These are phyloP conservation scores for Phaeosphaeria sp. DNA, from an alignment of 2,329 filamentous ascomycete genomes.

Conservation along the genomic window DNA sequence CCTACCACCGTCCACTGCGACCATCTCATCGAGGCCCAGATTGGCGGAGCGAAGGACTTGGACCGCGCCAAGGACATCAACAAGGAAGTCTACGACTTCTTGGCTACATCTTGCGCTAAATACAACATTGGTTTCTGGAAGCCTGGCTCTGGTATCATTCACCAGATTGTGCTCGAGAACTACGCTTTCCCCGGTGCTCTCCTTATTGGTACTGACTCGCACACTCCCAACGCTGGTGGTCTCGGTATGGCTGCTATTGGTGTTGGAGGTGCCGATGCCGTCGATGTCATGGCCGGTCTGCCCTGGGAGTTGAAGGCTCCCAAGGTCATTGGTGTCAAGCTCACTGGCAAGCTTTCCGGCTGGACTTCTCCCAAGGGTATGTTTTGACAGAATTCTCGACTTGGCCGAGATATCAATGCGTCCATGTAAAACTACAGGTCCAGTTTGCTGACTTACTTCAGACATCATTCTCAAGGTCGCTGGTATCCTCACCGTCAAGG, in stretches of 20 bases:
- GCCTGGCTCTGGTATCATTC: conserved; percentile 98
- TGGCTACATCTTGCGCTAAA: conserved; percentile 92
- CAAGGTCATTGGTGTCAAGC: conserved; percentile 94
- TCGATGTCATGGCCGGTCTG: conserved; percentile 96
- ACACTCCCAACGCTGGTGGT: conserved; percentile 97
- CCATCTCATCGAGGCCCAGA: conserved; percentile 97
- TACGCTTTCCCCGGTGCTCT: conserved; percentile 99
- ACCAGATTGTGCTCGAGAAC: conserved; percentile 98
- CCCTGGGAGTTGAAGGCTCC: conserved; percentile 99
- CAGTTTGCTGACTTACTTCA: conserved; percentile 42
- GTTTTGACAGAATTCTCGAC: conserved; percentile 31
- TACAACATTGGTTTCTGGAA: conserved; percentile 99
- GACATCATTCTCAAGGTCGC: conserved; percentile 98
- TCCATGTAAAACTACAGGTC: too few relatives aligned
- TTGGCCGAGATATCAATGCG: conserved; percentile 9
- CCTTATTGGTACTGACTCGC: conserved; percentile 96
- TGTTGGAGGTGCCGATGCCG: conserved; percentile 97
- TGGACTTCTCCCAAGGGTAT: conserved; percentile 93
- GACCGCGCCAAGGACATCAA: conserved; percentile 90
- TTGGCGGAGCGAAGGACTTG: conserved; percentile 93
- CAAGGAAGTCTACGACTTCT: conserved; percentile 99
- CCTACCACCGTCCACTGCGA: conserved; percentile 97
- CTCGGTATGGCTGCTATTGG: conserved; percentile 93
- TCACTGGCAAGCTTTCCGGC: conserved; percentile 86
- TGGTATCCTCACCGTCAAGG: conserved; percentile 96